A percentile compares a stretch with the other conserved stretches of the same genome.
Evolutionary conservation across 176 grass and related monocot species (phyloP).

Genomic region (Oryza meridionalis): DNA sequence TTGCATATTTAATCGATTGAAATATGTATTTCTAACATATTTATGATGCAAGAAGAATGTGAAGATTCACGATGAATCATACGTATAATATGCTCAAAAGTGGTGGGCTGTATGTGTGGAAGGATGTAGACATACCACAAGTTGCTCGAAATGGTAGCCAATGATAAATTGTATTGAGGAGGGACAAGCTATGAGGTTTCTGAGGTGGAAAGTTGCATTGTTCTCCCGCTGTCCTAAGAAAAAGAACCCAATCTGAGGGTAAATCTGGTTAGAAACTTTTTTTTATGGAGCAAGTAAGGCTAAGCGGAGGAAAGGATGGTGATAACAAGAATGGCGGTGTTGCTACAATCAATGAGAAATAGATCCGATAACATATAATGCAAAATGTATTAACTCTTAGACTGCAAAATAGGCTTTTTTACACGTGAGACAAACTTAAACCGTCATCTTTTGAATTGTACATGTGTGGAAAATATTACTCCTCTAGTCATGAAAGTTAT

Average conservation of each 20-base stretch:
- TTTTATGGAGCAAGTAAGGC: not conserved
- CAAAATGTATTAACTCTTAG: no score
- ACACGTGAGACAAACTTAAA: not conserved
- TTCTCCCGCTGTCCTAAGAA: no score
- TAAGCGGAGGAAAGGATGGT: not conserved
- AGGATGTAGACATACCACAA: no score
- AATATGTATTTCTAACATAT: not conserved
- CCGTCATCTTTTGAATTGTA: not conserved
- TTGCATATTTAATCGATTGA: no score
- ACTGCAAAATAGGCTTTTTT: not conserved
- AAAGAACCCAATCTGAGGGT: no score
- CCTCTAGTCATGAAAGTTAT: not conserved
- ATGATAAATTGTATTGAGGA: no score
- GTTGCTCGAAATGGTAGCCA: no score
- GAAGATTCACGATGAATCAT: not conserved
- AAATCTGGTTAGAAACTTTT: no score
- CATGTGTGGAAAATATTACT: not conserved
- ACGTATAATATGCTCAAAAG: not conserved
- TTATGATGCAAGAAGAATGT: not conserved
- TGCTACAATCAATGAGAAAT: no score
- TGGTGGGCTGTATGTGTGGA: not conserved
- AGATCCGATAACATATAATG: no score
- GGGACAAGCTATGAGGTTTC: not conserved
- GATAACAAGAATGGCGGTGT: not conserved
- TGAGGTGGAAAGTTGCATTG: not conserved